These are phyloP conservation scores for Aspergillus cristatus DNA, from an alignment of 495 filamentous ascomycete genomes.

Conservation along the genomic window DNA sequence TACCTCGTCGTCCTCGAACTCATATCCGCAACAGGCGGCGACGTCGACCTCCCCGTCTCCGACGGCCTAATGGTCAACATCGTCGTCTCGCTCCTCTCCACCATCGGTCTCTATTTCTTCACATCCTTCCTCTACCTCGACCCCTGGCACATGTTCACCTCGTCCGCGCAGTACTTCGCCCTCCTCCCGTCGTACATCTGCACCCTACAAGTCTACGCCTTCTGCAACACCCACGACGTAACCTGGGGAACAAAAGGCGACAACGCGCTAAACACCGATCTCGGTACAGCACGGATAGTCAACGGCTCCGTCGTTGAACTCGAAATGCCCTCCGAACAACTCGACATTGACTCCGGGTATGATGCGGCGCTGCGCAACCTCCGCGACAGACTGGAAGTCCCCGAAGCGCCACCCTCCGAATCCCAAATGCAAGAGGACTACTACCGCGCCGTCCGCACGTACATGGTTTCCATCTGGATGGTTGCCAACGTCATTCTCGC, in stretches of 20 bases:
- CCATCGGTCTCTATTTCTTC: conserved; percentile 90
- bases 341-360: conserved; percentile 97
- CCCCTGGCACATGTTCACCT: conserved; percentile 99
- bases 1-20: conserved; percentile 83
- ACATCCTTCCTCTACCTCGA: conserved; percentile 95
- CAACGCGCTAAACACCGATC: conserved; percentile 84
- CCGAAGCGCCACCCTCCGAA: conserved; percentile 50
- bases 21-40: conserved; percentile 36
- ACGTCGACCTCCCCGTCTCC: conserved; percentile 48
- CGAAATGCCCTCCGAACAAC: conserved; percentile 95
- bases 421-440: conserved; percentile 93
- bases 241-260: conserved; percentile 99
- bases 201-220: conserved; percentile 95
- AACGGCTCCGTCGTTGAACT: conserved; percentile 62
- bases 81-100: conserved; percentile 80
- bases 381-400: conserved; percentile 81
- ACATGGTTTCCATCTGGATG: conserved; percentile 98
- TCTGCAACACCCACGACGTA: conserved; percentile 99
- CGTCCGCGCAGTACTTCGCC: conserved; percentile 84
- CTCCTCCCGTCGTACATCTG: conserved; percentile 92
- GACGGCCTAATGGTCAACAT: conserved; percentile 92
- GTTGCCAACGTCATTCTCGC: conserved; percentile 81
- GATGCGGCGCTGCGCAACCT: conserved; percentile 96
- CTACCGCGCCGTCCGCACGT: conserved; percentile 93
- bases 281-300: conserved; percentile 68